Conservation (phyloP, 192 early-diverging fungal species). For the Backusella circina region DNA sequence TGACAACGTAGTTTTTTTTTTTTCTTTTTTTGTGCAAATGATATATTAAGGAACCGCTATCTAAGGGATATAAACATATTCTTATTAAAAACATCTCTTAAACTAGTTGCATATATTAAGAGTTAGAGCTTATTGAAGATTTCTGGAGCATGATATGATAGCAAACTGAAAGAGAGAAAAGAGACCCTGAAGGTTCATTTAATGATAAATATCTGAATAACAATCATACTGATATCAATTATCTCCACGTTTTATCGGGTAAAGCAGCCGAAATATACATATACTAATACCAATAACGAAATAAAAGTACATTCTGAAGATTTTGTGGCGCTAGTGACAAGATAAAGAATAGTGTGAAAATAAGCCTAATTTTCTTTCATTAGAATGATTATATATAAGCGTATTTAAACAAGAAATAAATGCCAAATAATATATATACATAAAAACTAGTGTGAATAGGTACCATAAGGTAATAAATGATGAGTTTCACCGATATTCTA, state of each 20-base stretch:
- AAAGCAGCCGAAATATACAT: background rate
- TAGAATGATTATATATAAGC: no score
- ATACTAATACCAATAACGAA: background rate
- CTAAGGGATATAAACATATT: background rate
- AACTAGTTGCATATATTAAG: background rate
- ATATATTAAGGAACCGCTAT: background rate
- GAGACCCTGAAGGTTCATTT: background rate
- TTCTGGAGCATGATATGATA: background rate
- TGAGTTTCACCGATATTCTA: background rate
- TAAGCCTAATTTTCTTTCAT: no score
- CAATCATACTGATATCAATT: background rate
- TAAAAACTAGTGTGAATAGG: background rate
- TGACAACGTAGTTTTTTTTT: background rate
- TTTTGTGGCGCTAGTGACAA: no score
- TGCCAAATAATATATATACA: no score
- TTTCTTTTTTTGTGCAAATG: background rate
- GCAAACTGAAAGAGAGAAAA: no score
- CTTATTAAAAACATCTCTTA: background rate
- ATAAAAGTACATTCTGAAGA: no score
- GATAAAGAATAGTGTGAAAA: no score
- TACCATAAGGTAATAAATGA: background rate
- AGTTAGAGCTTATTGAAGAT: background rate
- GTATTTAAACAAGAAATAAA: no score
- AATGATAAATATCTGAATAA: background rate
- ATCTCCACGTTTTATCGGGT: background rate